Evolutionary conservation across 1,284 basidiomycete genomes (phyloP), one percentile per base, ranked within the genome.

Genomic region (Trametes sp.): DNA sequence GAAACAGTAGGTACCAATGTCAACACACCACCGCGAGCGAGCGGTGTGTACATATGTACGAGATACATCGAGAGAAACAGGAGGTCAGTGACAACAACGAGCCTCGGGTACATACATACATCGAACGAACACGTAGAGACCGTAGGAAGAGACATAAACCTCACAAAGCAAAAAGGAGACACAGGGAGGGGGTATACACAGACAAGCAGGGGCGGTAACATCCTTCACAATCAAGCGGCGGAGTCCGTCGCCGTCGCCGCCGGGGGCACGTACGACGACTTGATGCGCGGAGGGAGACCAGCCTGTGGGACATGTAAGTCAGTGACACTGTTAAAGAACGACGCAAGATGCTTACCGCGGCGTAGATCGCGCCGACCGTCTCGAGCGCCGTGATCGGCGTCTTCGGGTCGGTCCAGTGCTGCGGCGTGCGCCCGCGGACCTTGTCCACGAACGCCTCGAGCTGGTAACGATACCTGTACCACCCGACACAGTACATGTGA

Each of bases 371-470:
- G 68, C 87, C 86, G 61, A 88, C 80, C 72, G 77, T 82, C 61
- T 81, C 73, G 78, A 87, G 81, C 57, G 84, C 82, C 21, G 75
- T 72, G 44, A 87, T 74, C 1, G 84, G 81, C 59, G 87, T 84
- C 57, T 82, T 77, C 46, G 77, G 80, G 0, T 76, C 72, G 19
- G 83, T 70, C 86, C 86, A 88, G 5, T 77, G 75, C 58, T 81
- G 76, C 8, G 84, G 82, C 33, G 74, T 74, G 38, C 84, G 76
- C 14, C 82, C 84, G 44, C 80, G 80, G 8, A 88, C 62, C 61
- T 79, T 78, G 70, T 87, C 82, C 19, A 87, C 81, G 64, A 88
- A 84, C 6, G 82, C 84, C 72, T 87, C 85, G 35, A 88, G 75
- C 71, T 87, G 85, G 65, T 85, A 86, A 16, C 85, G 78, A 71